Evolutionary conservation across 495 filamentous ascomycete species (phyloP).

Genomic region (Xylaria acuta): DNA sequence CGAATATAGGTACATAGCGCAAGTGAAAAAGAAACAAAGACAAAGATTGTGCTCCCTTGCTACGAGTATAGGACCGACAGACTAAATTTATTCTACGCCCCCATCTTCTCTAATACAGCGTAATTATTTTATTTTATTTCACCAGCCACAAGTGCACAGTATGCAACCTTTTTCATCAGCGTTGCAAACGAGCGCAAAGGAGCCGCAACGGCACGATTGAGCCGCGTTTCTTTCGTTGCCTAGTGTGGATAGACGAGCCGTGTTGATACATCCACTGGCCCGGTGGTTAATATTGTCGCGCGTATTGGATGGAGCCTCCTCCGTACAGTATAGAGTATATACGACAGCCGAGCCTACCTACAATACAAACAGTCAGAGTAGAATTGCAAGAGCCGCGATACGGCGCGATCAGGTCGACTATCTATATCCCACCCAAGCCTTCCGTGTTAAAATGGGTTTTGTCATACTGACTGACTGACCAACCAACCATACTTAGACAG

Average conservation of each 20-base stretch:
- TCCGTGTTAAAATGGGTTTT: not conserved
- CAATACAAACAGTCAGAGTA: not conserved
- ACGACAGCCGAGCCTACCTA: not conserved
- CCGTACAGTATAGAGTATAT: not conserved
- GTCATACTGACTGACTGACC: not conserved
- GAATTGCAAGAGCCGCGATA: conserved; percentile 5
- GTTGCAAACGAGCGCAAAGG: not conserved
- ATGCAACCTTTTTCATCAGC: not conserved
- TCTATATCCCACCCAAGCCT: not conserved
- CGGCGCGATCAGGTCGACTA: not conserved
- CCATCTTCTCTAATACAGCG: not conserved
- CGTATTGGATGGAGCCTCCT: conserved; percentile 1
- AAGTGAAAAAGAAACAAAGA: not conserved
- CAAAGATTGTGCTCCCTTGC: conserved; percentile 7
- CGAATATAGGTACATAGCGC: no score
- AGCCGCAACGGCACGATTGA: conserved; percentile 17
- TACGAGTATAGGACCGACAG: conserved; percentile 3
- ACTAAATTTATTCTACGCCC: not conserved
- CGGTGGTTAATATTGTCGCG: not conserved
- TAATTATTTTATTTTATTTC: not conserved
- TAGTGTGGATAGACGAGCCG: not conserved
- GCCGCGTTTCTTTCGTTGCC: conserved; percentile 5
- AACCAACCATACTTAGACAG: not conserved
- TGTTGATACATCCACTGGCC: conserved; percentile 1
- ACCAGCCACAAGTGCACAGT: conserved; percentile 25